These are phyloP conservation scores for Diplodia seriata DNA, from an alignment of 2,329 filamentous ascomycete genomes.

Conservation along the genomic window DNA sequence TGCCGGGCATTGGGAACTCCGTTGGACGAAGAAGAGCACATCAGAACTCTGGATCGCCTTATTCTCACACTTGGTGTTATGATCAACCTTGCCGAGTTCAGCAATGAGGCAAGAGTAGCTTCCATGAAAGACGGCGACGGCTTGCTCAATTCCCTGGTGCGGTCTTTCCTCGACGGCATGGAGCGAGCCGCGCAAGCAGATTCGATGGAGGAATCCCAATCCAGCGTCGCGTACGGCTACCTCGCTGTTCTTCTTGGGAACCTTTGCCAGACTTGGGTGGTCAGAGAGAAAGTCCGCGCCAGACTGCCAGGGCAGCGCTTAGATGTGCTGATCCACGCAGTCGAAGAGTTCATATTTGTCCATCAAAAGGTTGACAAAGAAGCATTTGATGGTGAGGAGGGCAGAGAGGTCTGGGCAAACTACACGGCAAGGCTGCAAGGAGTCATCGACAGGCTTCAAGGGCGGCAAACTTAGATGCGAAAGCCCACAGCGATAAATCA, in stretches of 20 bases:
- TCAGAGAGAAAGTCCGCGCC: constrained; percentile 52
- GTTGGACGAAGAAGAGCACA: constrained; percentile 59
- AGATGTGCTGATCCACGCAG: constrained; percentile 60
- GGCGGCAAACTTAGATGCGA: background rate
- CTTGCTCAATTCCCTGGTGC: constrained; percentile 66
- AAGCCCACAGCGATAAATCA: background rate
- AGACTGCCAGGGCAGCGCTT: constrained; percentile 54
- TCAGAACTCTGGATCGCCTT: constrained; percentile 68
- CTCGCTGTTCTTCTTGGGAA: constrained; percentile 84
- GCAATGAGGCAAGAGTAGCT: constrained; percentile 59
- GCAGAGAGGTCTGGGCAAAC: constrained; percentile 53
- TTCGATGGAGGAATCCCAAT: constrained; percentile 71
- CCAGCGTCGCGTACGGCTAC: constrained; percentile 86
- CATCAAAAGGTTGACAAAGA: constrained; percentile 63
- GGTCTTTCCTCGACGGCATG: constrained; percentile 71
- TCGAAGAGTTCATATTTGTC: constrained; percentile 68
- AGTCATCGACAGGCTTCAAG: constrained; percentile 57
- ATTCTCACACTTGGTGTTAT: constrained; percentile 80
- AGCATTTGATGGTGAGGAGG: constrained; percentile 54
- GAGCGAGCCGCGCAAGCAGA: constrained; percentile 65
- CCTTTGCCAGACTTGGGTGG: constrained; percentile 66
- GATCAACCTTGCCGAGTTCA: constrained; percentile 88
- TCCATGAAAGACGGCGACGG: constrained; percentile 44
- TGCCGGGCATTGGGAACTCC: constrained; percentile 41
- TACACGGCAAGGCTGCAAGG: constrained; percentile 62